Conservation (phyloP, 805 yeast genomes). For the Wickerhamomyces tratensis region DNA sequence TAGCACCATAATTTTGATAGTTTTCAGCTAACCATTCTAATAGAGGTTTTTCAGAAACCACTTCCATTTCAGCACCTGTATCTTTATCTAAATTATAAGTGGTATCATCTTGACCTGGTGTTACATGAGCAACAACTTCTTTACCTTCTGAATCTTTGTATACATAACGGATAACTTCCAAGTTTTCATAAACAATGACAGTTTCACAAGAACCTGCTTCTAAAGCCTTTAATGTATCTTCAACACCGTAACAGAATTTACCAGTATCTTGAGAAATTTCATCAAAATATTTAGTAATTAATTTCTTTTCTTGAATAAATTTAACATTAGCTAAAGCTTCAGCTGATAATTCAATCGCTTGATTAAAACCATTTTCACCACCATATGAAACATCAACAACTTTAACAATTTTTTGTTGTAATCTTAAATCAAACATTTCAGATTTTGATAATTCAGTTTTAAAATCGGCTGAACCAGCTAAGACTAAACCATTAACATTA, state of each 20-base stretch:
- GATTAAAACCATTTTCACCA: slow-evolving; percentile 99
- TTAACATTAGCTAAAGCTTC: slow-evolving; percentile 96
- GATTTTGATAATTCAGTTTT: slow-evolving; percentile 89
- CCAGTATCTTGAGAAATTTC: slow-evolving; percentile 98
- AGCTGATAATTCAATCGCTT: slow-evolving; percentile 95
- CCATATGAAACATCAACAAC: slow-evolving; percentile 97
- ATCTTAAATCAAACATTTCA: slow-evolving; percentile 86
- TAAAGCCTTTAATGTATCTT: slow-evolving; percentile 91
- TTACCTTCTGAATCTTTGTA: slow-evolving; percentile 77
- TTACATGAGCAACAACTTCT: slow-evolving; percentile 62
- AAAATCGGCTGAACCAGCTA: slow-evolving; percentile 99
- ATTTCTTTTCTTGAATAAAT: slow-evolving; percentile 96
- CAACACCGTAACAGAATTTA: slow-evolving; percentile 94
- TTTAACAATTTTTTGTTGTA: slow-evolving; percentile 78
- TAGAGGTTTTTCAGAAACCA: slow-evolving; percentile 72
- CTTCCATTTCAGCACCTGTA: slow-evolving; percentile 89
- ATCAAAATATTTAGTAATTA: slow-evolving; percentile 85
- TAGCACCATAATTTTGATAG: slow-evolving; percentile 90
- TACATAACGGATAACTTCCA: slow-evolving; percentile 76
- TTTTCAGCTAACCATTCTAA: slow-evolving; percentile 98
- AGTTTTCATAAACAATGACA: slow-evolving; percentile 86
- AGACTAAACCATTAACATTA: slow-evolving; percentile 85
- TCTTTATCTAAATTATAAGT: slow-evolving; percentile 69
- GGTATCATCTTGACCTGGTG: slow-evolving; percentile 67
- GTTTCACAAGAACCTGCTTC: slow-evolving; percentile 95